Base-by-base conservation (phyloP, 1,284 basidiomycete genomes). In the Ceratobasidium sp. region DNA sequence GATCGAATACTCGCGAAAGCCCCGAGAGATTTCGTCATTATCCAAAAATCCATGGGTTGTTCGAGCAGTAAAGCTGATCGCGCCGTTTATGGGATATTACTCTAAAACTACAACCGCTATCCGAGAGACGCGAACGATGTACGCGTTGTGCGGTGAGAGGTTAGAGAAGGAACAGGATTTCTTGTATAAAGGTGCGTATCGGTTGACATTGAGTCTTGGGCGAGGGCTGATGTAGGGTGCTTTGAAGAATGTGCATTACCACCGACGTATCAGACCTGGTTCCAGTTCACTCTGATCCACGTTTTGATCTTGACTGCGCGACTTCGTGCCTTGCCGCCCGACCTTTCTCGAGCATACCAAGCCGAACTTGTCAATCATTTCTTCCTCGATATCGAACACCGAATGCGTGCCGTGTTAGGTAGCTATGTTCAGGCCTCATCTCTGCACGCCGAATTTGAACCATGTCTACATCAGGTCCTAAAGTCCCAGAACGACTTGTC, bases 211-310 rank as follows among this genome's bases (percentile, higher is more conserved):
- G 37, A 13, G 15, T 13, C 29, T 13, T 34, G 29, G 25, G 19
- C n/a, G 43, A 7, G 22, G 13, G 46, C 22, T 51, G 29, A 46
- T 59, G 4, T 25, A 71, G 29, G 51, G 52, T 68, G 51, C 62
- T 29, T 77, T 52, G 37, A 79, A 96, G 97, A 92, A 79, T 98
- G 95, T 82, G 87, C 88, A 67, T 87, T 99, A 15, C 97, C 97
- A 1, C 92, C 93, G 7, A 98, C 97, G 0, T 98, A 98, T 84
- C 97, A 99, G 83, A 95, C 96, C 5, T 99, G 97, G 95, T 99
- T 99, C 86, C 95, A 95, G 37, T 87, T 99, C 73, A 96, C 96
- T 59, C 96, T 97, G 79, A 87, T 99, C 52, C 97, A 99, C 84
- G 87, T 99, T 75, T 96, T 97, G 91, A 87, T 99, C 76, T 90